A percentile compares a stretch with the other conserved stretches of the same genome.
Conservation (phyloP, 192 early-diverging fungal species). For the Mortierella hygrophila region DNA sequence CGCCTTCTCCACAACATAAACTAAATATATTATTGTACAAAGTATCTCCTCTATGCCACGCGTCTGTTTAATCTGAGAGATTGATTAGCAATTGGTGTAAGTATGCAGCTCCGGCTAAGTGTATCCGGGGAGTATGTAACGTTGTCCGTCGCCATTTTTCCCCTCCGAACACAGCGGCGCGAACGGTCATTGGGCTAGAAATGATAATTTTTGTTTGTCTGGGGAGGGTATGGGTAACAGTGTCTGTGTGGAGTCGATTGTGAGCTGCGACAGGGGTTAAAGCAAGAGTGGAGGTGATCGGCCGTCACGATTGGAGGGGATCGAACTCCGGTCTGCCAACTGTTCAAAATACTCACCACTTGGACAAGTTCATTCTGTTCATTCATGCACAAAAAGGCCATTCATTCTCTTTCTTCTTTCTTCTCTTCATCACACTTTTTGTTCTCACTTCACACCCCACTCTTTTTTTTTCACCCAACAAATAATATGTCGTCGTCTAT, state of each 20-base stretch:
- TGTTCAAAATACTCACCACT: neutral
- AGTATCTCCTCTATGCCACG: neutral
- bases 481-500: constrained; percentile 51
- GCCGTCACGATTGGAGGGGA: constrained; percentile 19
- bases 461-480: neutral
- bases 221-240: neutral
- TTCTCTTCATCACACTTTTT: neutral
- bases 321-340: neutral
- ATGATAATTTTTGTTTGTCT: neutral
- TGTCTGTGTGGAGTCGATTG: neutral
- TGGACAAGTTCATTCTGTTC: neutral
- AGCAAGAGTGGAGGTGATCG: constrained; percentile 15
- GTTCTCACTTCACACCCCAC: neutral
- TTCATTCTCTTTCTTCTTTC: neutral
- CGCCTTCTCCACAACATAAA: neutral
- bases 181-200: constrained; percentile 17
- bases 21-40: constrained; percentile 4
- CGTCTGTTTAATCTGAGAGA: neutral
- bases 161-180: constrained; percentile 17
- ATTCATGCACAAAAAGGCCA: constrained; percentile 5
- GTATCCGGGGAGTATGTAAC: neutral
- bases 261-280: too few species aligned
- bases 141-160: neutral
- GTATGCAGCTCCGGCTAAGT: neutral
- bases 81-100: neutral